Percentiles rank a stretch among this genome's conserved stretches.
Evolutionary conservation across 345 rosid genomes (phyloP).

Genomic region (Linum usitatissimum): DNA sequence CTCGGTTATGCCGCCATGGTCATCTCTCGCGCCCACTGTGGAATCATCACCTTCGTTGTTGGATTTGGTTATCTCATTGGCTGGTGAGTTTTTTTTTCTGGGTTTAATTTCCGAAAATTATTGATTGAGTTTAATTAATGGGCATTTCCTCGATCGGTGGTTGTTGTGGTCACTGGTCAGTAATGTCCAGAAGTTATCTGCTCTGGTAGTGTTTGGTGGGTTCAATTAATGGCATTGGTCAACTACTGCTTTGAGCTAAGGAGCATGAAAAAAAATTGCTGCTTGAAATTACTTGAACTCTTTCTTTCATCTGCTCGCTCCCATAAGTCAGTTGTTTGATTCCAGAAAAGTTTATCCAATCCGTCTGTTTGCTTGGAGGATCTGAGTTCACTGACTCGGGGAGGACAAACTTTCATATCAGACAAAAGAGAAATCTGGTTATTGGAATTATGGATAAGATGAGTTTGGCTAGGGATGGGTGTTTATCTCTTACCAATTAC

Average conservation of each 20-base stretch:
- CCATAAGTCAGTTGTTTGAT: neutral
- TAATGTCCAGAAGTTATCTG: neutral
- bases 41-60: conserved; percentile 54
- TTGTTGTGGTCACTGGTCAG: neutral
- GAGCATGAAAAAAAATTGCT: neutral
- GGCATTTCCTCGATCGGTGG: neutral
- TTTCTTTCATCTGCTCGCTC: neutral
- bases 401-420: neutral
- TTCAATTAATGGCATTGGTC: neutral
- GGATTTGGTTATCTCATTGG: conserved; percentile 88
- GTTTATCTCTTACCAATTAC: neutral
- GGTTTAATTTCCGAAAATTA: neutral
- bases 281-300: neutral
- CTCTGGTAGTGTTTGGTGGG: neutral
- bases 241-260: neutral
- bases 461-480: neutral
- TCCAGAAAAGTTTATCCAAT: neutral
- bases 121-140: neutral
- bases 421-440: neutral
- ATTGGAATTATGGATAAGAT: neutral
- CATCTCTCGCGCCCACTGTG: conserved; percentile 52
- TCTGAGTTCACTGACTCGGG: neutral
- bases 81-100: conserved; percentile 33
- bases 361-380: neutral
- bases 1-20: conserved; percentile 70